Percentiles rank a stretch among this genome's conserved stretches.
Evolutionary conservation across 768 basidiomycete species (phyloP).

Genomic region (Strobilomyces echinocephalus): DNA sequence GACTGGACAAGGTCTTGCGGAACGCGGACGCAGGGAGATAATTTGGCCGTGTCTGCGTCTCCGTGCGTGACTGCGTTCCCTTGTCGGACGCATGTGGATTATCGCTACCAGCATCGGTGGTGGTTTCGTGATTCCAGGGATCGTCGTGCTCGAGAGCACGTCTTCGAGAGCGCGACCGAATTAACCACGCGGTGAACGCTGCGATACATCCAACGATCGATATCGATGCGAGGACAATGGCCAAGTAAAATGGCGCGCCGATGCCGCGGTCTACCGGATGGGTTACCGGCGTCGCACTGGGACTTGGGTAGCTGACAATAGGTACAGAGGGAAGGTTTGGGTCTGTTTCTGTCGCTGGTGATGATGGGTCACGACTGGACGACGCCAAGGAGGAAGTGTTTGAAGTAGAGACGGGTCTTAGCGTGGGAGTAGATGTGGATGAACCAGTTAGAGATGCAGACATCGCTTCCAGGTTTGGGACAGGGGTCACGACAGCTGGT

Average conservation of each 20-base stretch:
- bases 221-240: constrained; percentile 45
- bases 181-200: constrained; percentile 46
- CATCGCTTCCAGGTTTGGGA: constrained; percentile 20
- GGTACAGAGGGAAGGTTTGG: constrained; percentile 23
- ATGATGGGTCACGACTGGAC: constrained; percentile 6
- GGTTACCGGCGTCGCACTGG: constrained; percentile 20
- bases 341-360: constrained; percentile 13
- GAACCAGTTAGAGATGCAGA: constrained; percentile 5
- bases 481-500: constrained; percentile 3
- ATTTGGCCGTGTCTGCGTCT: constrained; percentile 19
- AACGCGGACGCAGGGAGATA: constrained; percentile 24
- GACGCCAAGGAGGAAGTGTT: not conserved
- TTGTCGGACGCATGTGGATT: constrained; percentile 1
- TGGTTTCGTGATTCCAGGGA: constrained; percentile 32
- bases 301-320: constrained; percentile 18
- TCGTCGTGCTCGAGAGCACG: constrained; percentile 31
- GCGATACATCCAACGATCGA: constrained; percentile 41
- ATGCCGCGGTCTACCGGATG: constrained; percentile 19
- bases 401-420: not conserved
- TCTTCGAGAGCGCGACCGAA: constrained; percentile 39
- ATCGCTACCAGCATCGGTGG: not conserved
- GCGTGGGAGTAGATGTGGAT: constrained; percentile 3
- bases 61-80: not conserved
- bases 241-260: constrained; percentile 45
- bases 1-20: constrained; percentile 14